These are phyloP conservation scores for Colletotrichum karsti DNA, from an alignment of 2,329 filamentous ascomycete species.

Conservation along the genomic window DNA sequence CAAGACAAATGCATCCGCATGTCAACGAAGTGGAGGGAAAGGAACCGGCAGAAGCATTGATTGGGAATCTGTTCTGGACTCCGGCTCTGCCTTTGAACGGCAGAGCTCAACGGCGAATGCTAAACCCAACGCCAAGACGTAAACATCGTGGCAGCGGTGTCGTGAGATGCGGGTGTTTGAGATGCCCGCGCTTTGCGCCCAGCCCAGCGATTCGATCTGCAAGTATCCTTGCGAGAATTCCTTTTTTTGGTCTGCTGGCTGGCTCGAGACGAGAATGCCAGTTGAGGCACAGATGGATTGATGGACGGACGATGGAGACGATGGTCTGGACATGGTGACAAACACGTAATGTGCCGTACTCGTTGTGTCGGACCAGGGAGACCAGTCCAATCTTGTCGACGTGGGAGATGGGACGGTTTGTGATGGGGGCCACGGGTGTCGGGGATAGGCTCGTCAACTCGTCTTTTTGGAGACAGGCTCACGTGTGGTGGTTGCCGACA, in stretches of 20 bases:
- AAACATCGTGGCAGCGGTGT: constrained; percentile 18
- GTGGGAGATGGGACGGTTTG: constrained; percentile 25
- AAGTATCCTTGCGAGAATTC: background rate
- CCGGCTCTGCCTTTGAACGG: background rate
- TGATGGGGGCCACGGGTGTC: background rate
- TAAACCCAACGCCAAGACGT: constrained; percentile 9
- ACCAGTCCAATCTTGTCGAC: constrained; percentile 3
- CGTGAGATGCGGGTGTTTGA: constrained; percentile 16
- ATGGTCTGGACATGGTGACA: constrained; percentile 10
- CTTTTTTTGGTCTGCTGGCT: background rate
- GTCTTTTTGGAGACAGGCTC: constrained; percentile 24
- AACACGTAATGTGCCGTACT: constrained; percentile 6
- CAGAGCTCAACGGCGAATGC: too few relatives aligned
- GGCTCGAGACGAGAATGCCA: background rate
- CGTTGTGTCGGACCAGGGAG: constrained; percentile 14
- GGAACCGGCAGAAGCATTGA: background rate
- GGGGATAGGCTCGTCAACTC: constrained; percentile 23
- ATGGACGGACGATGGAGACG: background rate
- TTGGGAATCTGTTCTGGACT: background rate
- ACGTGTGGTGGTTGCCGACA: constrained; percentile 26
- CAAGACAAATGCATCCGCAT: background rate
- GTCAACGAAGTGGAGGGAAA: background rate
- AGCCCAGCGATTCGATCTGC: constrained; percentile 21
- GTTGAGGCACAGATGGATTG: background rate
- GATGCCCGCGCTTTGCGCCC: constrained; percentile 23